Base-by-base conservation (phyloP, 176 grass and related monocot species). In the Urochloa ruziziensis region DNA sequence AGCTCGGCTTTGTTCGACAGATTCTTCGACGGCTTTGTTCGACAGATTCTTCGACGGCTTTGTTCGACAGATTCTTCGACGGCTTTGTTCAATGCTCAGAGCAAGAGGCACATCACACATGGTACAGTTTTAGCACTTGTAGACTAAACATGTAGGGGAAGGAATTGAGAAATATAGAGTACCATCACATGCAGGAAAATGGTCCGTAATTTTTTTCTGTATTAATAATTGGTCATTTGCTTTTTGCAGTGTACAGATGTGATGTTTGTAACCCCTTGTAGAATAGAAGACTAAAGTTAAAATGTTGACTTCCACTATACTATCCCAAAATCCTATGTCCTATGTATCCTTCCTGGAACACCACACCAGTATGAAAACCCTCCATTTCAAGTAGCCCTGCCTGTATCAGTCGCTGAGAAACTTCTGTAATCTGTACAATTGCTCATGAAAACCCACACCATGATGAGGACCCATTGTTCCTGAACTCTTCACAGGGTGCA, bases 401-500 rank as follows among this genome's bases (percentile, higher is more conserved):
- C 40, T 37, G 66, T 86, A 51, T 58, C 36, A 47, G 25, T 21
- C 43, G 62, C 24, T 1, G 27, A 43, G 73, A 51, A 44, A 51
- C 28, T 75, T 60, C n/a, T 87, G 34, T 61, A 84, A 52, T 74
- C 5, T 87, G 53, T 46, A 75, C 75, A 87, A 7, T 6, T 84
- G 16, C 33, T 88, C 79, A 88, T 40, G 36, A 48, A 83, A 58
- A 42, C n/a, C 67, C 43, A 73, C 95, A 94, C 88, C 84, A 88
- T 65, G 89, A 90, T 23, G 81, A 91, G 81, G 85, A 85, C 2
- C 63, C 62, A 73, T 91, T 90, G 27, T 37, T 90, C 58, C 60
- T 91, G 14, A 95, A 64, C 79, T 93, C 84, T 77, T 84, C 75
- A 78, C 92, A 98, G 0, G 92, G 92, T 34, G 46, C 65, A 71